Percentiles rank a stretch among this genome's conserved stretches.
These are phyloP conservation scores for Ceratocystis alfenasii DNA, from an alignment of 2,329 filamentous ascomycete genomes.

Conservation along the genomic window DNA sequence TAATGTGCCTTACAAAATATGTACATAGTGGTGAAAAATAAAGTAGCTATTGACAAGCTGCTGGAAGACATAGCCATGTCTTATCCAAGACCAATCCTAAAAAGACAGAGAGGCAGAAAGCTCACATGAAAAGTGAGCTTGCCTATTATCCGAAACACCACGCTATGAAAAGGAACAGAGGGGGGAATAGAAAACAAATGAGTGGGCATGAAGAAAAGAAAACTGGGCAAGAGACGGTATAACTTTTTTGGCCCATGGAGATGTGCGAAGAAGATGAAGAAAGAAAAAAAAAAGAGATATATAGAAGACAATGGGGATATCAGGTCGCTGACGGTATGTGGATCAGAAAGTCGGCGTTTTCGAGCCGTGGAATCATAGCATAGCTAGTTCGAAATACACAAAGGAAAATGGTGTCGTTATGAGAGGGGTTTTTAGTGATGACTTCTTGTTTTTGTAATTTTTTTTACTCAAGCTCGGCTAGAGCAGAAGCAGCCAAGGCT, in stretches of 20 bases:
- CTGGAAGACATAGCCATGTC: slow-evolving; percentile 1
- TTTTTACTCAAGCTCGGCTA: slow-evolving; percentile 37
- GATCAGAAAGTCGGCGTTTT: not conserved
- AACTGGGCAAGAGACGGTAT: slow-evolving; percentile 10
- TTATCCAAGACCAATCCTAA: not conserved
- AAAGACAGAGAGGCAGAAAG: not conserved
- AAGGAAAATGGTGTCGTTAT: slow-evolving; percentile 11
- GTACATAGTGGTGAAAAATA: slow-evolving; percentile 3
- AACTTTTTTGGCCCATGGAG: not conserved
- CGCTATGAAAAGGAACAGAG: slow-evolving; percentile 15
- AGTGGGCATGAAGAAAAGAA: slow-evolving; percentile 10
- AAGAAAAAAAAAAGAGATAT: slow-evolving; percentile 6
- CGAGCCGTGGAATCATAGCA: not conserved
- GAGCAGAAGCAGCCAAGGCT: slow-evolving; percentile 38
- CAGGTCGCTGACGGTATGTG: not conserved
- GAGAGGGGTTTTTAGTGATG: not conserved
- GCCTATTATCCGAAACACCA: slow-evolving; percentile 3
- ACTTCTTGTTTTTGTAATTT: not conserved
- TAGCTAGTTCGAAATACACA: not conserved
- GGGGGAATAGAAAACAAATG: slow-evolving; percentile 9
- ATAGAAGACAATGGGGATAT: slow-evolving; percentile 2
- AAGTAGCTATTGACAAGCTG: not conserved
- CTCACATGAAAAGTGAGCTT: slow-evolving; percentile 1
- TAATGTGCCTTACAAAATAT: not conserved
- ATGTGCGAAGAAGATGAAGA: not conserved